Conservation (phyloP, 2,329 filamentous ascomycete species). For the Talaromyces atroroseus region DNA sequence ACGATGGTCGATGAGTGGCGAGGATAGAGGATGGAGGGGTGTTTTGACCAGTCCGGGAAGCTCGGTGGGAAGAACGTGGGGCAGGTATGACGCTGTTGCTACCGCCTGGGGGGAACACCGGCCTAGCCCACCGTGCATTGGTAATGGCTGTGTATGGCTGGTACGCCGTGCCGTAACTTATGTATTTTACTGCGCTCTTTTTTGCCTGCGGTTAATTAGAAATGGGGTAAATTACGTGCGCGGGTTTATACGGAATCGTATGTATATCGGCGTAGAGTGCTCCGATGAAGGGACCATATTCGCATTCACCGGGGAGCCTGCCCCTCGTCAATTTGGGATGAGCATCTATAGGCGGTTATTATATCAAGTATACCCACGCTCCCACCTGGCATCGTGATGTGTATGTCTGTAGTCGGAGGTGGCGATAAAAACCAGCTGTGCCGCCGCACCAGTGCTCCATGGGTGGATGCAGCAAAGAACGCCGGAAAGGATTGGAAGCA, state of each 20-base stretch:
- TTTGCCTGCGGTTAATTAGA: not conserved
- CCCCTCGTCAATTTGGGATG: not conserved
- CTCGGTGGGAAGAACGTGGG: constrained; percentile 18
- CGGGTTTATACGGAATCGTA: not conserved
- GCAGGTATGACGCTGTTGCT: constrained; percentile 20
- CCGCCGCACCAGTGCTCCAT: too few relatives aligned
- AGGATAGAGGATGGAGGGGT: constrained; percentile 8
- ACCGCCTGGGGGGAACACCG: not conserved
- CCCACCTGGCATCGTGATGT: not conserved
- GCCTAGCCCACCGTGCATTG: not conserved
- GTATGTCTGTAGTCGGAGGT: not conserved
- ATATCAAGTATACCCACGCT: not conserved
- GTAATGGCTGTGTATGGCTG: not conserved
- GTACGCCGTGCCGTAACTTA: not conserved
- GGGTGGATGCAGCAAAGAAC: too few relatives aligned
- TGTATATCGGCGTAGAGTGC: not conserved
- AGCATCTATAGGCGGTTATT: not conserved
- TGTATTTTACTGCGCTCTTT: not conserved
- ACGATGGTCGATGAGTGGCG: not conserved
- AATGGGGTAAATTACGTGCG: not conserved
- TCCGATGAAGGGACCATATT: not conserved
- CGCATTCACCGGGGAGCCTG: too few relatives aligned
- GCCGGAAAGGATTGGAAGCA: too few relatives aligned
- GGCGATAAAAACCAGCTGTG: not conserved
- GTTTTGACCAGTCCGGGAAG: not conserved